Conservation (phyloP, 2,329 filamentous ascomycete species). For the Lasiodiplodia gonubiensis region DNA sequence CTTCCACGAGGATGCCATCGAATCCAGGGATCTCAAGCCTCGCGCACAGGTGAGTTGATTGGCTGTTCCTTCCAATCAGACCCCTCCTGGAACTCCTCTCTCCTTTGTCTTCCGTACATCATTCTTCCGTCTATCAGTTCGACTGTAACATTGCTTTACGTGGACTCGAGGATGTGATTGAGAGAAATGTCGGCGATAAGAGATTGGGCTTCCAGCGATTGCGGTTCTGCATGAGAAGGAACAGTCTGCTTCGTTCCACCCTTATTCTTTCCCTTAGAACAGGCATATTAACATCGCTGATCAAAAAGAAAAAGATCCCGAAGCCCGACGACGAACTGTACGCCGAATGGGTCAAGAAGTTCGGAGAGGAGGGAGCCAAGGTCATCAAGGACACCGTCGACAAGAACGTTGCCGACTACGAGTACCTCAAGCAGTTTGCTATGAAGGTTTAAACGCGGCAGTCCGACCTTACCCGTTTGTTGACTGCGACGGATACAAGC, state of each 20-base stretch:
- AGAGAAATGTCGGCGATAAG: constrained; percentile 7
- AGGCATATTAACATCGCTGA: constrained; percentile 28
- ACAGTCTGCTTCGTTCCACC: constrained; percentile 11
- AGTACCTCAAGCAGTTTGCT: constrained; percentile 80
- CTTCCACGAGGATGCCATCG: constrained; percentile 93
- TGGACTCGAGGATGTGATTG: constrained; percentile 17
- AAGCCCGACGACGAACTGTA: constrained; percentile 71
- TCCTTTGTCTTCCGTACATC: constrained; percentile 12
- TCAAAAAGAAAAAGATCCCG: constrained; percentile 61
- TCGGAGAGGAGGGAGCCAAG: constrained; percentile 71
- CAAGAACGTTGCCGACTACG: constrained; percentile 75
- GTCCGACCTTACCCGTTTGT: not conserved
- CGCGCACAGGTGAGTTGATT: constrained; percentile 62
- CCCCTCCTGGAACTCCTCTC: not conserved
- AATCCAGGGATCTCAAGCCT: constrained; percentile 76
- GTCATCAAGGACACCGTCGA: constrained; percentile 74
- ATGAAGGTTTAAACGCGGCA: constrained; percentile 52
- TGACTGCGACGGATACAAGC: not conserved
- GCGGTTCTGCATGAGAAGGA: not conserved
- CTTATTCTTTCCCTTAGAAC: not conserved
- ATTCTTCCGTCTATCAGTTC: constrained; percentile 20
- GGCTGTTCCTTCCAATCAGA: constrained; percentile 18
- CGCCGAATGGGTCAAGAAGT: constrained; percentile 75
- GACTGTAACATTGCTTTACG: not conserved
- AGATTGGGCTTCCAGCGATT: not conserved